These are phyloP conservation scores for Tulasnella sp. DNA, from an alignment of 768 basidiomycete genomes.

Conservation along the genomic window DNA sequence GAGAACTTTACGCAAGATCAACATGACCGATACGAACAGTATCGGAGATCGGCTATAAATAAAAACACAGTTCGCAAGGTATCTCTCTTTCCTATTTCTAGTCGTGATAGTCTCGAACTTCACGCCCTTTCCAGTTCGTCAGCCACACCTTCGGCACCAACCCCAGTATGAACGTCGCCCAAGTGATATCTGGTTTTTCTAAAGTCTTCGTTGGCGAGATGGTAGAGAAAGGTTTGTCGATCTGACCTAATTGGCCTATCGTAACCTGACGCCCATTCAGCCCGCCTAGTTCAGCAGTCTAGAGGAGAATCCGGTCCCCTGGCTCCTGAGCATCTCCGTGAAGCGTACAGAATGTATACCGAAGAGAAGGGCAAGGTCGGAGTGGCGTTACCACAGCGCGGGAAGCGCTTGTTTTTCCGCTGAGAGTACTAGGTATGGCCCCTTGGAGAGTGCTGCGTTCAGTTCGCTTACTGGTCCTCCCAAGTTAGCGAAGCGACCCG, in stretches of 20 bases:
- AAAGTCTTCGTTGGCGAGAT: constrained; percentile 95
- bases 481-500: not conserved
- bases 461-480: not conserved
- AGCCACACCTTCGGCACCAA: constrained; percentile 77
- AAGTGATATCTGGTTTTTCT: constrained; percentile 81
- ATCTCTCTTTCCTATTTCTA: constrained; percentile 29
- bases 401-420: constrained; percentile 69
- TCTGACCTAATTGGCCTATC: not conserved
- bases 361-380: constrained; percentile 77
- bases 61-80: constrained; percentile 82
- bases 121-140: constrained; percentile 57
- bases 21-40: constrained; percentile 86
- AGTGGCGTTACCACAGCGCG: constrained; percentile 62
- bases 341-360: constrained; percentile 81
- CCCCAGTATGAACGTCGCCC: constrained; percentile 81
- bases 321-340: constrained; percentile 83
- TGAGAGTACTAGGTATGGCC: constrained; percentile 32
- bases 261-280: constrained; percentile 39
- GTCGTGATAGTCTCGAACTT: not conserved
- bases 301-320: constrained; percentile 73
- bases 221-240: constrained; percentile 68
- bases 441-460: not conserved
- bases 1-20: constrained; percentile 80
- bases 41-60: constrained; percentile 74
- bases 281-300: constrained; percentile 68